Evolutionary conservation across 2,329 filamentous ascomycete species (phyloP).

Genomic region (Colletotrichum brevisporum): DNA sequence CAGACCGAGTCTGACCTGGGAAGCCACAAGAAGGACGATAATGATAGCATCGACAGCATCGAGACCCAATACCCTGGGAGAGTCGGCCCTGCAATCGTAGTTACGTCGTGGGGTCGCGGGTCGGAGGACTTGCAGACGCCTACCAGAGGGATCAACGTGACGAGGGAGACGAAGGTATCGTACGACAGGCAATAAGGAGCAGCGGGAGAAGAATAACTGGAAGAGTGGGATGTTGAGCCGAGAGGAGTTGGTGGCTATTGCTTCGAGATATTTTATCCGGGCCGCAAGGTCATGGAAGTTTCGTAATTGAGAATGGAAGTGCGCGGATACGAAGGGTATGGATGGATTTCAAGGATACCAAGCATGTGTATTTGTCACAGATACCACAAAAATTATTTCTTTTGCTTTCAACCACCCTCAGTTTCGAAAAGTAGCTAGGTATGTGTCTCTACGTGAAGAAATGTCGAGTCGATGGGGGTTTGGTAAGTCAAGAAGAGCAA

Average conservation of each 20-base stretch:
- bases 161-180: constrained; percentile 6
- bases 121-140: constrained; percentile 1
- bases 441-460: too few species aligned
- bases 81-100: background rate
- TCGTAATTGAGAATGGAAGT: background rate
- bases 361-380: background rate
- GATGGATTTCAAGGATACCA: background rate
- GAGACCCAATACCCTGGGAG: background rate
- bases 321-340: background rate
- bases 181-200: background rate
- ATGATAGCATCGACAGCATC: background rate
- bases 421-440: too few species aligned
- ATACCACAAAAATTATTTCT: background rate
- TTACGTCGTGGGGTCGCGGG: background rate
- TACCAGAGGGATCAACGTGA: background rate
- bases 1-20: background rate
- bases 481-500: too few species aligned
- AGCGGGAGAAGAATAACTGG: background rate
- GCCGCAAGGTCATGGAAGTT: background rate
- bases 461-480: too few species aligned
- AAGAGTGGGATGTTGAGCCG: too few species aligned
- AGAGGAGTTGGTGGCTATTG: too few species aligned
- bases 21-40: background rate
- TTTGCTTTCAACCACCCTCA: background rate
- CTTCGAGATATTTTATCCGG: too few species aligned